Base-by-base conservation (phyloP, 1,284 basidiomycete genomes). In the Clitocybe nebularis region DNA sequence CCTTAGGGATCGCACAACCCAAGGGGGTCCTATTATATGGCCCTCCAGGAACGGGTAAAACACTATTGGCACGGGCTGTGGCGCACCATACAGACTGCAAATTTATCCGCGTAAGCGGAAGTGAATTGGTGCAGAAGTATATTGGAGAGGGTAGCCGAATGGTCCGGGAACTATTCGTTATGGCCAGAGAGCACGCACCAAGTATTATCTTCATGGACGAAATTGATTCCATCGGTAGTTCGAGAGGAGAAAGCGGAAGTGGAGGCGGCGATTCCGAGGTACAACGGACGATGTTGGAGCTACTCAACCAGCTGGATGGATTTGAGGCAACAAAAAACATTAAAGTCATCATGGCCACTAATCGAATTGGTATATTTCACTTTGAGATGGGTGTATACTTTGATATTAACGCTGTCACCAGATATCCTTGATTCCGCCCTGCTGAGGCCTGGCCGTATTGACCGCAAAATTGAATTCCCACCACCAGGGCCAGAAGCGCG, bases 201-300 rank as follows among this genome's bases (percentile, higher is more conserved):
- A 90, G 87, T 62, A 98, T 99, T 71, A 96, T 99, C 62, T 98
- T 99, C 73, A 98, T 99, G 93, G 95, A 99, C 68, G 95, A 99
- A 66, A 98, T 99, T 54, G 95, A 99, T 69, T 94, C 91, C 16
- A 99, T 99, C 58, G 95, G 95, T 41, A 92, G 88, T 48, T 93
- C 90, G 44, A 72, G 95, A 61, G 93, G 93, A 17, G 92, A 93
- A 55, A 84, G 89, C 53, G 89, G 90, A 8, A 89, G 89, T 19
- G 89, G 90, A 0, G 83, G 88, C 33, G 92, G 93, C 1, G 95
- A 99, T 60, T 95, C 91, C 4, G 95, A 98, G 66, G 95, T 98
- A 44, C 95, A 99, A 71, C 75, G 95, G 46, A 99, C 95, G 47
- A 98, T 98, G 95, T 71, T 98, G 65, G 95, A 99, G 69, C 64